Conservation (phyloP, 768 basidiomycete species). For the Pisolithus orientalis region DNA sequence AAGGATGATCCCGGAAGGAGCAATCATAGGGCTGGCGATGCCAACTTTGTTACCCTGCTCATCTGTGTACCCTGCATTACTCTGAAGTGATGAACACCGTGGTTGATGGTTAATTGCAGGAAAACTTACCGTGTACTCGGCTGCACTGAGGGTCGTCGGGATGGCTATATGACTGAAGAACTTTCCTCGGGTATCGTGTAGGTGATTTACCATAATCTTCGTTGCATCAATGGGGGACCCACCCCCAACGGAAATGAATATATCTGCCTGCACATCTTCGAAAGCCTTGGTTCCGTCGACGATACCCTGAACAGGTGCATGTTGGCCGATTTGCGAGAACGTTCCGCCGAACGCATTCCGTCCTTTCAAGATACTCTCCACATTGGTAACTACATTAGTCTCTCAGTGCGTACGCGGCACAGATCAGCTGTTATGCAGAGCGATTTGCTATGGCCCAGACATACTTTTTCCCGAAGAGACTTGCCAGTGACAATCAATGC, state of each 20-base stretch:
- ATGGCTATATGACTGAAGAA: constrained; percentile 67
- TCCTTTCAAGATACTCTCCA: constrained; percentile 44
- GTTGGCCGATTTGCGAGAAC: constrained; percentile 69
- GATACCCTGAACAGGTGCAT: constrained; percentile 65
- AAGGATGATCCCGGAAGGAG: constrained; percentile 68
- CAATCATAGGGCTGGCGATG: constrained; percentile 50
- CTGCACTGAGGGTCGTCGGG: constrained; percentile 77
- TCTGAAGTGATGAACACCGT: constrained; percentile 28
- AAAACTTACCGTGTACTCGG: constrained; percentile 55
- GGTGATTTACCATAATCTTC: constrained; percentile 63
- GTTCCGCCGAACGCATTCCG: constrained; percentile 57
- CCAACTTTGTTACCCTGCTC: constrained; percentile 59
- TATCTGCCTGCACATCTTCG: constrained; percentile 52
- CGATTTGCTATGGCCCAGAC: neutral
- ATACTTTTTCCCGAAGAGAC: constrained; percentile 59
- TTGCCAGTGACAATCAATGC: constrained; percentile 70
- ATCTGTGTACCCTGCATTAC: constrained; percentile 65
- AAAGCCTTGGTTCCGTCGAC: constrained; percentile 48
- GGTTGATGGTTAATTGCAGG: neutral
- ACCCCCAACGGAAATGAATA: constrained; percentile 70
- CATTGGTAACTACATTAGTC: constrained; percentile 19
- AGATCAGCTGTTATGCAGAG: neutral
- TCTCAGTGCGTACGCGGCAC: constrained; percentile 2
- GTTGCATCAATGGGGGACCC: constrained; percentile 77
- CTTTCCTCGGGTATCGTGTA: constrained; percentile 48